Evolutionary conservation across 345 rosid genomes (phyloP).

Genomic region (Syzygium grande): DNA sequence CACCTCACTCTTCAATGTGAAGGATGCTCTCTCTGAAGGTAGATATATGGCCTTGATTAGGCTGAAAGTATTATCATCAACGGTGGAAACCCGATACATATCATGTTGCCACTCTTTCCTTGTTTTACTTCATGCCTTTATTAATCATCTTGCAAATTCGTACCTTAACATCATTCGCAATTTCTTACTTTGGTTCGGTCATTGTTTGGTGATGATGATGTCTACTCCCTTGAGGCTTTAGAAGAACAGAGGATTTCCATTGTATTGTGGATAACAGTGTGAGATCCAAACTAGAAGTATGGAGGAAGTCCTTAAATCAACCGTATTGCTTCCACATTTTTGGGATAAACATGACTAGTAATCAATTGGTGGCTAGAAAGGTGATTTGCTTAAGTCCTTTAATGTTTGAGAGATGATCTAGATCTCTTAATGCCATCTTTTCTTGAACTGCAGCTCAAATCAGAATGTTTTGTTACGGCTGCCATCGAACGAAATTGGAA

Average conservation of each 20-base stretch:
- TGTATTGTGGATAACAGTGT: not conserved
- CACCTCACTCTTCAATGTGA: too few species aligned
- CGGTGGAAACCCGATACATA: too few species aligned
- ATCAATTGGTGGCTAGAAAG: not conserved
- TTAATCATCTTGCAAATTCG: fast-evolving
- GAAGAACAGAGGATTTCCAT: not conserved
- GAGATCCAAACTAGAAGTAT: not conserved
- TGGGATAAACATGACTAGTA: not conserved
- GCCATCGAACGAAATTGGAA: too few species aligned
- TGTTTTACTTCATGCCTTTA: too few species aligned
- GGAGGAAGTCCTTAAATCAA: not conserved
- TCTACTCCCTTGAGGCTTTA: not conserved
- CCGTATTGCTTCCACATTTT: not conserved
- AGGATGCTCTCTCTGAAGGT: too few species aligned
- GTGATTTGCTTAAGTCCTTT: not conserved
- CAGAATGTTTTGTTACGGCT: too few species aligned
- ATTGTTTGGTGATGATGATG: not conserved
- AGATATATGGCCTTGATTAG: too few species aligned
- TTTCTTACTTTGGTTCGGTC: not conserved
- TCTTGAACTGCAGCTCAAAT: too few species aligned
- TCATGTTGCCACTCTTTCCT: fast-evolving
- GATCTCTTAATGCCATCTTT: too few species aligned
- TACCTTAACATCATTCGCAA: not conserved
- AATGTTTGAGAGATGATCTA: too few species aligned
- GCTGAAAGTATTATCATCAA: too few species aligned